These are phyloP conservation scores for Berberis thunbergii DNA, from an alignment of 164 flowering plant genomes.

Conservation along the genomic window DNA sequence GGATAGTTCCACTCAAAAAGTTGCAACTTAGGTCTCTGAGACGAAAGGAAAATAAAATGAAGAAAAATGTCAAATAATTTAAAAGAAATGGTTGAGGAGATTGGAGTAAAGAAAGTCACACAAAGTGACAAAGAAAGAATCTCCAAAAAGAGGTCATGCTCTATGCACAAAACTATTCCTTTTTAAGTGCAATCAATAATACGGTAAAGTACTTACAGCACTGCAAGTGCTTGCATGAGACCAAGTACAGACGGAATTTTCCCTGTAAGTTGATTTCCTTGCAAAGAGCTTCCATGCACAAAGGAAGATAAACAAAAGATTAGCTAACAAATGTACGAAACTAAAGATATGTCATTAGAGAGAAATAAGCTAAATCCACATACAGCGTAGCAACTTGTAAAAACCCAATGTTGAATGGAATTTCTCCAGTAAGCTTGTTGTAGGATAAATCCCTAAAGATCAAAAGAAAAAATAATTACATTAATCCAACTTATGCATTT, in stretches of 20 bases:
- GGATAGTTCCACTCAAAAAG: slow-evolving; percentile 69
- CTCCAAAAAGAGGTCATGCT: neutral
- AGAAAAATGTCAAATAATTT: neutral
- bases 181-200: neutral
- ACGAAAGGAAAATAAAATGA: neutral
- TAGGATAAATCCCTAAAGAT: slow-evolving; percentile 65
- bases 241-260: slow-evolving; percentile 86
- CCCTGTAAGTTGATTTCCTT: slow-evolving; percentile 76
- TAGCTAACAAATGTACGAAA: neutral
- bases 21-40: slow-evolving; percentile 90
- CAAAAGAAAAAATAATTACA: neutral
- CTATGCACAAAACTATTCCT: neutral
- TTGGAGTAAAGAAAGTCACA: neutral
- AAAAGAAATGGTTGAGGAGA: neutral
- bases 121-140: neutral
- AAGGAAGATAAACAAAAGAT: neutral
- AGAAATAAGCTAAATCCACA: slow-evolving; percentile 14
- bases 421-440: slow-evolving; percentile 77
- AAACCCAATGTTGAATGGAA: slow-evolving; percentile 96
- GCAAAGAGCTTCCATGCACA: slow-evolving; percentile 55
- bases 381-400: slow-evolving; percentile 98
- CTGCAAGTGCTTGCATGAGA: slow-evolving; percentile 99
- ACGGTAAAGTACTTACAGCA: slow-evolving; percentile 55
- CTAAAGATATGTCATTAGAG: neutral
- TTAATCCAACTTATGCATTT: no score